Evolutionary conservation across 202 grass and related monocot genomes (phyloP).

Genomic region (Miscanthus sacchariflorus): DNA sequence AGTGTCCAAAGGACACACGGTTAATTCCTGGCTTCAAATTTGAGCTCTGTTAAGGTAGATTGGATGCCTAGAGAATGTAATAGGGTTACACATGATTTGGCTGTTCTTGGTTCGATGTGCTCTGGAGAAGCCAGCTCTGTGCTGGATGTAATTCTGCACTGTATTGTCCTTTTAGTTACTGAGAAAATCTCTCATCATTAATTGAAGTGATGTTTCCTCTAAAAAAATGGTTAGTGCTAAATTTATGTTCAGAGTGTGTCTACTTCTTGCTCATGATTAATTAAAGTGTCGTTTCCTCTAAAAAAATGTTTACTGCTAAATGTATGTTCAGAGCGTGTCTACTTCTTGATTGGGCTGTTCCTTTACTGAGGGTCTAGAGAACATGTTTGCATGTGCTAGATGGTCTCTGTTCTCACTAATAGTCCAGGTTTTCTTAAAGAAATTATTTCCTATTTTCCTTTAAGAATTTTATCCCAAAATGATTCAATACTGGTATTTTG

Average conservation of each 20-base stretch:
- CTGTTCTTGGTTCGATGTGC: background rate
- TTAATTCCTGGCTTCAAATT: background rate
- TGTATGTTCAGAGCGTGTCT: background rate
- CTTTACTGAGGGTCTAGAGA: background rate
- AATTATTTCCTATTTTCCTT: conserved; percentile 6
- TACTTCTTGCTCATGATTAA: background rate
- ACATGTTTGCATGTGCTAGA: background rate
- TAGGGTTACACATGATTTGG: background rate
- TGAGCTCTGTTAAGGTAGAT: background rate
- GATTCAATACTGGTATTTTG: background rate
- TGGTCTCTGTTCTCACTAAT: background rate
- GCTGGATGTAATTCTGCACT: background rate
- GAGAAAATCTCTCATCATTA: background rate
- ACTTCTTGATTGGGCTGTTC: background rate
- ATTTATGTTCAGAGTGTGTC: too few species aligned
- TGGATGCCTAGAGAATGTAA: background rate
- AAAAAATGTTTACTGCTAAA: background rate
- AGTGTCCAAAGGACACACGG: too few species aligned
- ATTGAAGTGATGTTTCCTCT: background rate
- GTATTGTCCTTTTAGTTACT: background rate
- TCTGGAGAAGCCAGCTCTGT: background rate
- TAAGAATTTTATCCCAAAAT: background rate
- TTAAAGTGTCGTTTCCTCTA: background rate
- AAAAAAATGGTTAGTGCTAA: background rate
- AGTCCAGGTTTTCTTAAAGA: background rate